Conservation (phyloP, 306 rosid species). For the Sicyos edulis region DNA sequence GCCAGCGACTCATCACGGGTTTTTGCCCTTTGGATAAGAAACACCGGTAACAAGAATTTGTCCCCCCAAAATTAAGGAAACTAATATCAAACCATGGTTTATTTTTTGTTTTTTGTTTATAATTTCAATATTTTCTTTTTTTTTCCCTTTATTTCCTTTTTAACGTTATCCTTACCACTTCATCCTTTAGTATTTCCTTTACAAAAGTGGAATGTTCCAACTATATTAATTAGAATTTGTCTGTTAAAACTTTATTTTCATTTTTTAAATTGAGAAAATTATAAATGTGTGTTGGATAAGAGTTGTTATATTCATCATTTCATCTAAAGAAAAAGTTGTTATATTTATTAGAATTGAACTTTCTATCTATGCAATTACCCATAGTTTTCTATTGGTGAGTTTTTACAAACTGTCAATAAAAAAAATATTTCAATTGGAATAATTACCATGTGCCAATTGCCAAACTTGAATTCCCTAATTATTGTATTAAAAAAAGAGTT, state of each 20-base stretch:
- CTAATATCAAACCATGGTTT: neutral
- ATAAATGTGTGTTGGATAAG: neutral
- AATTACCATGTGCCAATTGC: no score
- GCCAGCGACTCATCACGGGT: slow-evolving; percentile 60
- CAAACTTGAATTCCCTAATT: no score
- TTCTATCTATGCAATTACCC: no score
- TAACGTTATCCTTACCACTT: neutral
- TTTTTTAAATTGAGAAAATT: no score
- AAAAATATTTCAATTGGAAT: no score
- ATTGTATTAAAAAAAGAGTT: no score
- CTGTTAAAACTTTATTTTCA: neutral
- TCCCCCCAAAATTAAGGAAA: slow-evolving; percentile 27
- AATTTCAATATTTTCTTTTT: neutral
- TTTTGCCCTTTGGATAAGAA: slow-evolving; percentile 19
- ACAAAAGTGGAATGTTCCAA: neutral
- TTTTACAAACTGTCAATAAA: no score
- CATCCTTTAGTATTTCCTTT: neutral
- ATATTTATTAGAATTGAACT: no score
- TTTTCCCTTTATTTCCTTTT: neutral
- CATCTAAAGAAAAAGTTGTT: no score
- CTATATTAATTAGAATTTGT: neutral
- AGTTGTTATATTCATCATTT: no score
- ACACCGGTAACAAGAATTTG: slow-evolving; percentile 14
- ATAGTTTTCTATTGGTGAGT: no score
- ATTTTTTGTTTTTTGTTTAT: neutral